These are phyloP conservation scores for Kodamaea derodonti DNA, from an alignment of 1,139 yeast genomes.

Conservation along the genomic window DNA sequence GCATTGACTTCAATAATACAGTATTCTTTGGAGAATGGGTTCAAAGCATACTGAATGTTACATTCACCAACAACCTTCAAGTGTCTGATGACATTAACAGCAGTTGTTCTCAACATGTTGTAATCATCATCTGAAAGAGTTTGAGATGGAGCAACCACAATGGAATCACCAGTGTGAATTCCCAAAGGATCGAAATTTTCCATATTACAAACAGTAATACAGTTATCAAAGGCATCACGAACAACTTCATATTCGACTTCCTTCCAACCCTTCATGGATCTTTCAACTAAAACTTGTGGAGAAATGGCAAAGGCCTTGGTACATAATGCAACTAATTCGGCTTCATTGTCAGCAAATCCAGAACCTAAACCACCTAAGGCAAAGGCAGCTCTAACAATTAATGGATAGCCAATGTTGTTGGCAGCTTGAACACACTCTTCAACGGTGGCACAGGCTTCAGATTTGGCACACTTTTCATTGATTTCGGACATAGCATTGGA, in stretches of 20 bases:
- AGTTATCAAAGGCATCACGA: slow-evolving; percentile 94
- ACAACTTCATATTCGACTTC: slow-evolving; percentile 99
- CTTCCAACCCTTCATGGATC: slow-evolving; percentile 99
- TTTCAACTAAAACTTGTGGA: slow-evolving; percentile 94
- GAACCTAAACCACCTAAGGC: slow-evolving; percentile 98
- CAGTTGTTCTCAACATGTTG: slow-evolving; percentile 97
- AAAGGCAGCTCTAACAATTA: slow-evolving; percentile 95
- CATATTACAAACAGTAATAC: slow-evolving; percentile 99
- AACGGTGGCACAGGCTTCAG: slow-evolving; percentile 77
- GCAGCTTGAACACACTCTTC: slow-evolving; percentile 85
- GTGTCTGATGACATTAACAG: slow-evolving; percentile 95
- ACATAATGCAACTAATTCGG: slow-evolving; percentile 80
- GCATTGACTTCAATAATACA: slow-evolving; percentile 98
- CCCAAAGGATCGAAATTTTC: slow-evolving; percentile 99
- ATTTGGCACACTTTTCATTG: slow-evolving; percentile 89
- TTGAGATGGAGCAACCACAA: slow-evolving; percentile 98
- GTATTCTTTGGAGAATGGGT: slow-evolving; percentile 91
- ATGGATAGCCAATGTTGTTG: slow-evolving; percentile 86
- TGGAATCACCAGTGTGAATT: slow-evolving; percentile 98
- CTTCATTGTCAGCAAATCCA: slow-evolving; percentile 91
- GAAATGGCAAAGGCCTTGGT: slow-evolving; percentile 91
- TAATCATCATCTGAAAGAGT: slow-evolving; percentile 96
- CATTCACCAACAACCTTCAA: slow-evolving; percentile 99
- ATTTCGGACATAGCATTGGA: slow-evolving; percentile 94
- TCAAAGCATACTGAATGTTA: slow-evolving; percentile 95